These are phyloP conservation scores for Trametes versicolor DNA, from an alignment of 1,284 basidiomycete genomes.

Conservation along the genomic window DNA sequence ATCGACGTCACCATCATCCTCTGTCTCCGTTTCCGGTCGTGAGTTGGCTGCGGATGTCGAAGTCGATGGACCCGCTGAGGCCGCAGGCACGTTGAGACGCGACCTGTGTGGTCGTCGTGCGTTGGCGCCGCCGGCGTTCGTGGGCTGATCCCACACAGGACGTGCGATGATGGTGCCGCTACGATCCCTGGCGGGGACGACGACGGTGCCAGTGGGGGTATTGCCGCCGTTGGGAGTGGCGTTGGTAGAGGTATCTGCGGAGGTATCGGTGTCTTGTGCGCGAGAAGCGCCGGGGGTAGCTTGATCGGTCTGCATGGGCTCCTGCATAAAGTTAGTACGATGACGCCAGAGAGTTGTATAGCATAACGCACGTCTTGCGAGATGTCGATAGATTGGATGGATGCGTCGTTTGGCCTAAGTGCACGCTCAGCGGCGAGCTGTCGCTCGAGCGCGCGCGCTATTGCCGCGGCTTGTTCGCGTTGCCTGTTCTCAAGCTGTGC, in stretches of 20 bases:
- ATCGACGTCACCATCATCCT: conserved; percentile 73
- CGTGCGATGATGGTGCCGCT: conserved; percentile 80
- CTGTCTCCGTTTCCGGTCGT: conserved; percentile 76
- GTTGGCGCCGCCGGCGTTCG: conserved; percentile 23
- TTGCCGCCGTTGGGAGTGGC: conserved; percentile 65
- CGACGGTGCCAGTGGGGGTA: conserved; percentile 66
- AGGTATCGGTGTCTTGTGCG: conserved; percentile 62
- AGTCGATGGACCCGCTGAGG: conserved; percentile 52
- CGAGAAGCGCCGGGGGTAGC: conserved; percentile 41
- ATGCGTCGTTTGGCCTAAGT: conserved; percentile 26
- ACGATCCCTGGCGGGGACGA: conserved; percentile 68
- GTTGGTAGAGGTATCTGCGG: conserved; percentile 66
- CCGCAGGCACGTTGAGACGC: conserved; percentile 39
- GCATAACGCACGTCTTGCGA: conserved; percentile 36
- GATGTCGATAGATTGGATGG: conserved; percentile 20
- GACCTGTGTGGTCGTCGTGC: conserved; percentile 45
- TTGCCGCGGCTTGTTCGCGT: conserved; percentile 65
- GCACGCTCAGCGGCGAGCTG: conserved; percentile 50
- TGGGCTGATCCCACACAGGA: conserved; percentile 63
- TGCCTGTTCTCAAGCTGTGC: conserved; percentile 63
- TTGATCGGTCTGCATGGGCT: conserved; percentile 43
- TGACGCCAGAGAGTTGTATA: too few relatives aligned
- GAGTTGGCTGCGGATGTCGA: conserved; percentile 67
- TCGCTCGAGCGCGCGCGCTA: conserved; percentile 65
- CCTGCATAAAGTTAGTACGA: conserved; percentile 35